Base-by-base conservation (phyloP, 352 stramenopile genomes). In the Pythium apleroticum region DNA sequence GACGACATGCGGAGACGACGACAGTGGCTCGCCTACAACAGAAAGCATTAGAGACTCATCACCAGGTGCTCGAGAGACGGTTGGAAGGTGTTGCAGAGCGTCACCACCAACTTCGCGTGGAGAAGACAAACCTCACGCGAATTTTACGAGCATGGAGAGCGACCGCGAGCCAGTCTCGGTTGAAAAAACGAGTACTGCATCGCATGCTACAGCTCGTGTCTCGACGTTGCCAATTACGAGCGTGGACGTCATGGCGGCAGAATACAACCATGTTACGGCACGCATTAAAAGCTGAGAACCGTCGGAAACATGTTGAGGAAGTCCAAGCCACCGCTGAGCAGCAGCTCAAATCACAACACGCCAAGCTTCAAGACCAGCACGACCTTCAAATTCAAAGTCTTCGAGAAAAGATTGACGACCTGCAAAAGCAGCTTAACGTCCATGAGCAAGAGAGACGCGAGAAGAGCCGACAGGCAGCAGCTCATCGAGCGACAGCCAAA, bases 231-330 rank as follows among this genome's bases (percentile, higher is more conserved):
- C 66, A 66, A 33, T 19, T 35, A 12, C 46, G 37, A 37, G 60
- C 56, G 4, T 73, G 56, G 63, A 45, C 30, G 30, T 66, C 53
- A 7, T 73, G 61, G 57, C 41, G 24, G 17, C 46, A 63, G 20
- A 39, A 37, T 9, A 60, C 55, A 0, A 8, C 24, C 15, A 6
- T 69, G 48, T n/a, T 31, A n/a, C 54, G 55, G 1, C 62, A 60
- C 5, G 24, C 33, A 10, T 17, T 35, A 0, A 2, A 59, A 20
- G 57, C 53, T 4, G 30, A 52, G 4, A 28, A 33, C 20, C n/a
- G 12, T 2, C 27, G 31, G 6, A 28, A 22, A 19, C 48, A 60
- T 19, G 24, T 65, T 1, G 54, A 59, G 20, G 15, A 57, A 20
- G 53, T 31, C 12, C 49, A 6, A 17, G 17, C 37, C 15, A n/a